These are phyloP conservation scores for Micromonas pusilla DNA, from an alignment of 139 green algal species.

Conservation along the genomic window DNA sequence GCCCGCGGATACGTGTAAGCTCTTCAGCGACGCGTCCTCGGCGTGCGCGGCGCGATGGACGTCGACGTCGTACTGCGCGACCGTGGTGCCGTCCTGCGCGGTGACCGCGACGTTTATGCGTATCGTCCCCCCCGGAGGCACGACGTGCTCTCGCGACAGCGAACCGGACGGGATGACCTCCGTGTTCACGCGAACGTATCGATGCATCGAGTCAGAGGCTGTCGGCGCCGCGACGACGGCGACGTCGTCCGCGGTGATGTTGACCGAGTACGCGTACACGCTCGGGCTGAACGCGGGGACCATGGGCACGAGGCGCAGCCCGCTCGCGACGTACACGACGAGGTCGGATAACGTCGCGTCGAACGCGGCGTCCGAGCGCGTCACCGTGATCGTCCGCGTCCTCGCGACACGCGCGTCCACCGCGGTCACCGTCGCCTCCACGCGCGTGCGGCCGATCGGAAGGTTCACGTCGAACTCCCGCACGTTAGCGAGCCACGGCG, in stretches of 20 bases:
- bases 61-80: too few relatives aligned
- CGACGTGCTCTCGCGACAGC: too few relatives aligned
- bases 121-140: too few relatives aligned
- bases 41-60: too few relatives aligned
- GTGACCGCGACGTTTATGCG: too few relatives aligned
- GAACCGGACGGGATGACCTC: not conserved
- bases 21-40: too few relatives aligned
- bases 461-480: too few relatives aligned
- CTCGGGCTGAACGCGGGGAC: not conserved
- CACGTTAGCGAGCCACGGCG: too few relatives aligned
- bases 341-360: not conserved
- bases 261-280: not conserved
- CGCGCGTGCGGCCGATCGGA: too few relatives aligned
- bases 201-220: not conserved
- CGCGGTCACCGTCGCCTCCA: too few relatives aligned
- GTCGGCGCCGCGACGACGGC: not conserved
- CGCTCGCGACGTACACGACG: not conserved
- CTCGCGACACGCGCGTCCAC: not conserved
- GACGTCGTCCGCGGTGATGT: not conserved
- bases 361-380: too few relatives aligned
- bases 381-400: not conserved
- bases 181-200: not conserved
- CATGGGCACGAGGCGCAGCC: not conserved
- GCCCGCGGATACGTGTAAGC: not conserved
- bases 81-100: too few relatives aligned